Evolutionary conservation across 2,329 filamentous ascomycete species (phyloP).

Genomic region (Xylaria sp.): DNA sequence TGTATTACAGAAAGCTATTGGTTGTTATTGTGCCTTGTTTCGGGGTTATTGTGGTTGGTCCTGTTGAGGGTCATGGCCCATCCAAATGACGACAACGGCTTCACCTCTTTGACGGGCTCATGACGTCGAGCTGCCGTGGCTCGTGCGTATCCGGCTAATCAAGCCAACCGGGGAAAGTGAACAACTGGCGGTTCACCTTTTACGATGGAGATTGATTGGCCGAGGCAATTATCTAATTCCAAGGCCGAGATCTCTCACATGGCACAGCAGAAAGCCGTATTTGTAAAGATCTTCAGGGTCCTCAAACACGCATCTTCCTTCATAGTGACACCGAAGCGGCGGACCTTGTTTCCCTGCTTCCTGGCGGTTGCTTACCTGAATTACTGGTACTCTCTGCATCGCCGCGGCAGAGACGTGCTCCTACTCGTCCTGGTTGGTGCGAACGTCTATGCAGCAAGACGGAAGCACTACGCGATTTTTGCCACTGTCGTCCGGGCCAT

Average conservation of each 20-base stretch:
- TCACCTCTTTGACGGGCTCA: slow-evolving; percentile 39
- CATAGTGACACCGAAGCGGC: slow-evolving; percentile 20
- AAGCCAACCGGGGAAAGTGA: slow-evolving; percentile 33
- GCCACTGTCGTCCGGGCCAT: slow-evolving; percentile 18
- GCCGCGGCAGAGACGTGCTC: slow-evolving; percentile 5
- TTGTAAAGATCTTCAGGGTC: slow-evolving; percentile 47
- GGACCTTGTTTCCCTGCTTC: slow-evolving; percentile 30
- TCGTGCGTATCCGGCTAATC: slow-evolving; percentile 39
- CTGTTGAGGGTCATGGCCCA: slow-evolving; percentile 9
- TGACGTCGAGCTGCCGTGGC: slow-evolving; percentile 42
- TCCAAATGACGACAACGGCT: slow-evolving; percentile 46
- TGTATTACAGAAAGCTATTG: slow-evolving; percentile 25
- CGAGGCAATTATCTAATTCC: slow-evolving; percentile 20
- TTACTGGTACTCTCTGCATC: slow-evolving; percentile 9
- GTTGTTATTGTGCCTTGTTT: not conserved
- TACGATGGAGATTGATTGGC: slow-evolving; percentile 38
- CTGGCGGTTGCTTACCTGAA: slow-evolving; percentile 24
- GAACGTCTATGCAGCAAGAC: slow-evolving; percentile 24
- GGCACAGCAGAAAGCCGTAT: slow-evolving; percentile 40
- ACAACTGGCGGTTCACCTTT: slow-evolving; percentile 32
- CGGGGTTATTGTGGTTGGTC: not conserved
- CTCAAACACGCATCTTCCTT: slow-evolving; percentile 37
- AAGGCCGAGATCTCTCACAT: slow-evolving; percentile 42
- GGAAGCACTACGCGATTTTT: slow-evolving; percentile 9
- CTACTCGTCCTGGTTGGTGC: slow-evolving; percentile 1